Evolutionary conservation across 768 basidiomycete species (phyloP).

Genomic region (Macrolepiota dolichaula): DNA sequence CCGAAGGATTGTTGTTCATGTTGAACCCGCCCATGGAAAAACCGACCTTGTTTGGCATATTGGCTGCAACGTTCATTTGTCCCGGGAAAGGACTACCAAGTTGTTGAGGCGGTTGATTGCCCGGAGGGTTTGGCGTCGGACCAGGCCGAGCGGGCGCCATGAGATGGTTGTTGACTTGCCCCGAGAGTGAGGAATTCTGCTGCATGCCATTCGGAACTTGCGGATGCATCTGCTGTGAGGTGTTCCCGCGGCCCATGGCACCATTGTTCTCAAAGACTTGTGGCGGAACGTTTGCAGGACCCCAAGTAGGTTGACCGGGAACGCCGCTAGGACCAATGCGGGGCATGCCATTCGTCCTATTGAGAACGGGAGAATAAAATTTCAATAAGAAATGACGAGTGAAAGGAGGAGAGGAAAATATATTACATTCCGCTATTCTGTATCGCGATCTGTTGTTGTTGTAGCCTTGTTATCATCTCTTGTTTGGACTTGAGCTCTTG

Average conservation of each 20-base stretch:
- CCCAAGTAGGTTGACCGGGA: conserved; percentile 1
- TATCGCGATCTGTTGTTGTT: neutral
- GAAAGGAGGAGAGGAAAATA: neutral
- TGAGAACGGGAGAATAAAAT: neutral
- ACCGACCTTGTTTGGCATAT: conserved; percentile 10
- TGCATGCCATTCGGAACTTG: conserved; percentile 4
- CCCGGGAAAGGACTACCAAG: conserved; percentile 10
- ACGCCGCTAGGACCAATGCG: neutral
- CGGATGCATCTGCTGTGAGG: conserved; percentile 4
- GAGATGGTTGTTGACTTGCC: conserved; percentile 8
- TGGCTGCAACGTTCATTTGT: conserved; percentile 5
- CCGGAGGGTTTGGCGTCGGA: conserved; percentile 7
- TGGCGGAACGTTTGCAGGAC: neutral
- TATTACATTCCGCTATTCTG: neutral
- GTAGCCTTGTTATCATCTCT: neutral
- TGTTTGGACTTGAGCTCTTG: conserved; percentile 7
- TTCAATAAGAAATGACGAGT: neutral
- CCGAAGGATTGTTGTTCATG: neutral
- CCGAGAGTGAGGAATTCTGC: conserved; percentile 3
- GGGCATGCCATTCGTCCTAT: neutral
- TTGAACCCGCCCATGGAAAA: conserved; percentile 1
- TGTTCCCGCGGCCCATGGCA: conserved; percentile 2
- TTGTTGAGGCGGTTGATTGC: conserved; percentile 10
- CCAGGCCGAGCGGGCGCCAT: conserved; percentile 6
- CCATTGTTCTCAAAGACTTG: conserved; percentile 11